These are phyloP conservation scores for Sungouiella thailandica DNA, from an alignment of 805 yeast genomes.

Conservation along the genomic window DNA sequence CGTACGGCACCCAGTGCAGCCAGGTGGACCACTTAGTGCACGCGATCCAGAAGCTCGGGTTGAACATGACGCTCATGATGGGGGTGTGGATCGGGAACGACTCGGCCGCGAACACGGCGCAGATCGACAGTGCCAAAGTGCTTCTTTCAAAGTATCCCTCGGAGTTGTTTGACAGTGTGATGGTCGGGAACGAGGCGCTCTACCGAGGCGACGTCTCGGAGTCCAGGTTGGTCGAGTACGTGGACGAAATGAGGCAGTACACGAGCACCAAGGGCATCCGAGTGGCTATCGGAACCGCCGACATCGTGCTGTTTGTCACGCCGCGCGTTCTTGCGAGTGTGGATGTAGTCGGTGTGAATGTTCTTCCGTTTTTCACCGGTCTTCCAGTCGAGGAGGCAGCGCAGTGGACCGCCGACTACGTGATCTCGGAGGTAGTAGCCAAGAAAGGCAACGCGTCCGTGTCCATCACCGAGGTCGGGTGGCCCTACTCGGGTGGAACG, in stretches of 20 bases:
- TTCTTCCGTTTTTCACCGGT: conserved; percentile 69
- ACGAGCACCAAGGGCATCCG: conserved; percentile 27
- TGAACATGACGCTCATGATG: conserved; percentile 53
- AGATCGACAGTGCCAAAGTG: conserved; percentile 41
- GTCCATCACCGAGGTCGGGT: conserved; percentile 60
- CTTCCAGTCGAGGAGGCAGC: conserved; percentile 42
- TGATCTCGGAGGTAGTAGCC: conserved; percentile 30
- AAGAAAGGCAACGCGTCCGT: conserved; percentile 24
- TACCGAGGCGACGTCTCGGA: conserved; percentile 46
- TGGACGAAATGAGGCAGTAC: conserved; percentile 37
- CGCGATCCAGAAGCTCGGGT: conserved; percentile 44
- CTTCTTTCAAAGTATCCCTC: conserved; percentile 40
- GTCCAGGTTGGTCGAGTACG: conserved; percentile 34
- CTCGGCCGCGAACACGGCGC: conserved; percentile 39
- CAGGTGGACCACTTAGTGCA: conserved; percentile 50
- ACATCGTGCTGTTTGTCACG: conserved; percentile 46
- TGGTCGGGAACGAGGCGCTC: conserved; percentile 61
- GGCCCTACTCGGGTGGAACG: conserved; percentile 64
- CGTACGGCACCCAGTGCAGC: conserved; percentile 58
- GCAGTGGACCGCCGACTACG: conserved; percentile 48
- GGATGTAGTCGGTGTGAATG: conserved; percentile 58
- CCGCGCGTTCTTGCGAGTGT: conserved; percentile 35
- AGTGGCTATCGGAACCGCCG: conserved; percentile 60
- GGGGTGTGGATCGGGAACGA: conserved; percentile 60
- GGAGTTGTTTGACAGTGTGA: conserved; percentile 43